Percentiles rank a stretch among this genome's conserved stretches.
Conservation (phyloP, 2,329 filamentous ascomycete species). For the Fonsecaea erecta region DNA sequence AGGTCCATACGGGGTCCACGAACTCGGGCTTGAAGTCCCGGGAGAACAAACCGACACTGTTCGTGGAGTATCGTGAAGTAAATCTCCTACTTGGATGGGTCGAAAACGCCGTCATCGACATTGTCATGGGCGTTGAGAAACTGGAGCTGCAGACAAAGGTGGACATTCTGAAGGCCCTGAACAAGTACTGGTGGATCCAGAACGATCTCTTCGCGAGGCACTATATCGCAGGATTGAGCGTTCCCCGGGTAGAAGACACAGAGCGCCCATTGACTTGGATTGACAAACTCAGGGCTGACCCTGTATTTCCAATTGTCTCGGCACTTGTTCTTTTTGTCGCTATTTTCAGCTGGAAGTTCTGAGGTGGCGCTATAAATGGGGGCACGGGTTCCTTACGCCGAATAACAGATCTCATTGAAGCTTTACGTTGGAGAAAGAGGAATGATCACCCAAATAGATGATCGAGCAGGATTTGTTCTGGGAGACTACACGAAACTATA, state of each 20-base stretch:
- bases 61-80: conserved; percentile 41
- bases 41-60: conserved; percentile 37
- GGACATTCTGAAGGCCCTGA: conserved; percentile 38
- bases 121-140: conserved; percentile 38
- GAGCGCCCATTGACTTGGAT: conserved; percentile 4
- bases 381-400: not conserved
- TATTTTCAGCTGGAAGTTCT: conserved; percentile 3
- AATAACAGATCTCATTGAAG: not conserved
- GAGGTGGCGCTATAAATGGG: not conserved
- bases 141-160: conserved; percentile 38
- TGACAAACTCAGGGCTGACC: conserved; percentile 7
- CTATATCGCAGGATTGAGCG: conserved; percentile 29
- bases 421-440: not conserved
- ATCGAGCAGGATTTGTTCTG: too few relatives aligned
- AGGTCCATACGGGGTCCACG: conserved; percentile 40
- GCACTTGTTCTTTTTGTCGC: conserved; percentile 6
- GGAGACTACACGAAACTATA: not conserved
- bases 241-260: not conserved
- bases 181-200: conserved; percentile 43
- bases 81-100: conserved; percentile 39
- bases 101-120: conserved; percentile 39
- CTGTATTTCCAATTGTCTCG: conserved; percentile 7
- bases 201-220: conserved; percentile 42
- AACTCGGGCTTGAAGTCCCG: conserved; percentile 39
- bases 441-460: not conserved